These are phyloP conservation scores for Coccomyxa subellipsoidea DNA, from an alignment of 163 green algal species.

Conservation along the genomic window DNA sequence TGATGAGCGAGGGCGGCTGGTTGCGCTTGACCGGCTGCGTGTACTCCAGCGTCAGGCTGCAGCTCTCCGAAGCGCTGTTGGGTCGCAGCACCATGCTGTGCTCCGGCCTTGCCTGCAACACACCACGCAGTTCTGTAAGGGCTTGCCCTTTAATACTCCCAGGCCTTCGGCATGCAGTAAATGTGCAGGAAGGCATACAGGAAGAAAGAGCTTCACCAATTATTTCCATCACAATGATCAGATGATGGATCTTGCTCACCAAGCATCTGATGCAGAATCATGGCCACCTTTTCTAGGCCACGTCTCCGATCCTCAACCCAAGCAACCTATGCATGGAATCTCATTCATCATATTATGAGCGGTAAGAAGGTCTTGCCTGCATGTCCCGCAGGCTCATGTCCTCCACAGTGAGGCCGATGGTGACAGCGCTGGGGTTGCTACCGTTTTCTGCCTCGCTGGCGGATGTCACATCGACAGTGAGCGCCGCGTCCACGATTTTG, in stretches of 20 bases:
- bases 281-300: too few relatives aligned
- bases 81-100: conserved; percentile 46
- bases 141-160: too few relatives aligned
- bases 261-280: too few relatives aligned
- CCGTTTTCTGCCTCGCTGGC: background rate
- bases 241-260: too few relatives aligned
- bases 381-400: conserved; percentile 49
- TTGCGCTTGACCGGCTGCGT: background rate
- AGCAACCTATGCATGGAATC: too few relatives aligned
- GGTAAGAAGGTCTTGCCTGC: conserved; percentile 14
- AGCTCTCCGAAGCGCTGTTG: conserved; percentile 29
- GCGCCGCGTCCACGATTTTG: conserved; percentile 41
- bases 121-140: too few relatives aligned
- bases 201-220: too few relatives aligned
- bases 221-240: too few relatives aligned
- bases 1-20: conserved; percentile 25
- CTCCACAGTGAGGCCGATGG: conserved; percentile 27
- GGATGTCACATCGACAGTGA: conserved; percentile 13
- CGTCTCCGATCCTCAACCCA: too few relatives aligned
- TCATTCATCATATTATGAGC: too few relatives aligned
- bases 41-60: conserved; percentile 37
- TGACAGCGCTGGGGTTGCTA: conserved; percentile 11
- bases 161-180: too few relatives aligned
- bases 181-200: too few relatives aligned
- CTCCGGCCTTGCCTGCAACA: conserved; percentile 27